Conservation (phyloP, 1,139 yeast species). For the Saccharomyces hybrid region DNA sequence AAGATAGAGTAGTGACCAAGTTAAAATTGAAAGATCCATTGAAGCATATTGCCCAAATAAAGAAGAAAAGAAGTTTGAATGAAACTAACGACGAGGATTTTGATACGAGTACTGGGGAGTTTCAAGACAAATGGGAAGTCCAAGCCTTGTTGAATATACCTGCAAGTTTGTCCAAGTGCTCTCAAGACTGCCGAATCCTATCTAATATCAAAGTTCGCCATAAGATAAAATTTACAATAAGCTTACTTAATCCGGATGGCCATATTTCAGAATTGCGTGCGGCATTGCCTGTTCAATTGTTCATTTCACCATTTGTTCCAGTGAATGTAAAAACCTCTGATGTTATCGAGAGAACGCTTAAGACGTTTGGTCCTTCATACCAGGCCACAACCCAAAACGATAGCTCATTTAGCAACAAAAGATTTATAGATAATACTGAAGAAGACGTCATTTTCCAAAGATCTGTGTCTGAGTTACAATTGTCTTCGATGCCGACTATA, state of each 20-base stretch:
- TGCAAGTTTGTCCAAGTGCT: conserved; percentile 60
- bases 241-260: conserved; percentile 52
- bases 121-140: conserved; percentile 71
- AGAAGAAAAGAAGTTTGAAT: conserved; percentile 1
- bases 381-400: conserved; percentile 3
- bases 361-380: conserved; percentile 5
- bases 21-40: conserved; percentile 39
- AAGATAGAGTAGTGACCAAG: conserved; percentile 51
- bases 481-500: conserved; percentile 5
- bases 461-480: conserved; percentile 26
- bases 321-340: conserved; percentile 46
- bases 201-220: conserved; percentile 53
- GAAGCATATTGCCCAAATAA: conserved; percentile 16
- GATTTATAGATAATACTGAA: conserved; percentile 7
- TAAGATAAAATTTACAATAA: conserved; percentile 50
- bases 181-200: conserved; percentile 75
- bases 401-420: conserved; percentile 2
- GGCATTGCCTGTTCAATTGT: conserved; percentile 54
- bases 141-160: conserved; percentile 58
- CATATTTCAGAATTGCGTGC: conserved; percentile 65
- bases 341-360: conserved; percentile 8
- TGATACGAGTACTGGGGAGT: conserved; percentile 7
- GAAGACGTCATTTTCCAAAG: conserved; percentile 30
- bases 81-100: conserved; percentile 1
- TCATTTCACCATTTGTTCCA: conserved; percentile 72